These are phyloP conservation scores for Capsicum pubescens DNA, from an alignment of 257 asterid genomes.

Conservation along the genomic window DNA sequence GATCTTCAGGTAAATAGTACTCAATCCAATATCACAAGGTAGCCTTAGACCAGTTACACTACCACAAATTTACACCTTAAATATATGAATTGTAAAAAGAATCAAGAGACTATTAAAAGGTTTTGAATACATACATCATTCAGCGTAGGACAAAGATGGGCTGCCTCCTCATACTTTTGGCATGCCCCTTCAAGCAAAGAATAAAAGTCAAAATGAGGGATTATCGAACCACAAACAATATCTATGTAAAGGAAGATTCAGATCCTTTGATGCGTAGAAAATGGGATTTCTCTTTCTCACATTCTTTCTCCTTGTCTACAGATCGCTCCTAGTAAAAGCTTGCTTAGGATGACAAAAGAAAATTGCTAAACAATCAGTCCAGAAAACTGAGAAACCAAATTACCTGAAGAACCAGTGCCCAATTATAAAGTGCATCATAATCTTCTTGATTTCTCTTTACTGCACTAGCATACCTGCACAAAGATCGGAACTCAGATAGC, in stretches of 20 bases:
- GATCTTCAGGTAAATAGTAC: conserved; percentile 15
- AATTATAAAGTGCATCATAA: conserved; percentile 94
- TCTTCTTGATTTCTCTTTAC: conserved; percentile 92
- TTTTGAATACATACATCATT: conserved; percentile 72
- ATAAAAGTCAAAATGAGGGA: conserved; percentile 36
- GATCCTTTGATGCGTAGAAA: conserved; percentile 2
- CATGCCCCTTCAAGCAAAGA: conserved; percentile 97
- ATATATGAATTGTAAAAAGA: background rate
- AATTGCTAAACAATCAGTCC: conserved; percentile 3
- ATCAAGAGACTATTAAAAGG: conserved; percentile 12
- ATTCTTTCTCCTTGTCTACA: conserved; percentile 19
- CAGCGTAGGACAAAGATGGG: conserved; percentile 93
- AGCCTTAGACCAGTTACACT: background rate
- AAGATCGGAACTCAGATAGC: conserved; percentile 29
- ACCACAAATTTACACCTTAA: conserved; percentile 12
- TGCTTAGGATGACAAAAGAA: background rate
- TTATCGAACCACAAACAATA: conserved; percentile 29
- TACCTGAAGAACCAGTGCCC: conserved; percentile 99
- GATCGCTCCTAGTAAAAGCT: background rate
- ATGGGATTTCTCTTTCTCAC: conserved; percentile 19
- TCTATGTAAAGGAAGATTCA: conserved; percentile 9
- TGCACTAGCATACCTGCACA: conserved; percentile 89
- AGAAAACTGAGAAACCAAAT: conserved; percentile 12
- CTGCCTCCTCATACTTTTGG: conserved; percentile 93
- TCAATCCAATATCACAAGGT: background rate